Base-by-base conservation (phyloP, 345 rosid genomes). In the Camelina sativa region DNA sequence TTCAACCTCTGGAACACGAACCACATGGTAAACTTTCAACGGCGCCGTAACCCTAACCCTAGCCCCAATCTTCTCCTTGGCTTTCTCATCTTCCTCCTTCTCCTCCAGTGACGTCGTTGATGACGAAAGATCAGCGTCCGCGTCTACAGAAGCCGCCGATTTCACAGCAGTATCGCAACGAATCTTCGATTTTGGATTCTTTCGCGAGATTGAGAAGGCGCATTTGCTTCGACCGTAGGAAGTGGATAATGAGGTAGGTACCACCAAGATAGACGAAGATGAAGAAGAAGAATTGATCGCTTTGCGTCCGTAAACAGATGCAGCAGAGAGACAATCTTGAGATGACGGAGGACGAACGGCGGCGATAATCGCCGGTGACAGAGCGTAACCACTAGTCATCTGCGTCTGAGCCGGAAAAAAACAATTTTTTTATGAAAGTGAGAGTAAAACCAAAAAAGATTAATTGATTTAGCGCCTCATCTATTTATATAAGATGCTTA, bases 1-100 rank as follows among this genome's bases (percentile, higher is more conserved):
- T 75, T 92, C 97, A 46, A 88, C 41, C 83, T 90, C 96, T 22
- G 85, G 84, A 7, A 88, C 92, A 7, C 88, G 85, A 60, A 85
- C 86, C 63, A 90, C 96, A 44, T 95, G 99, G 80, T 95, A 95
- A 2, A 92, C 94, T 77, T 88, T 95, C 72, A 95, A 57, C 16
- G 97, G 96, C 50, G 32, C 92, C 69, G 79, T 95, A 58, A 95
- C 97, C 83, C 85, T 84, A 51, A 95, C 83, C 79, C 74, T 88
- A 5, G 86, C 86, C 57, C 99, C 99, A 0, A 85, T 70, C 76
- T 75, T 85, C 72, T 72, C 76, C 62, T 70, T 78, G 32, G 69
- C 72, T 16, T 64, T 54, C 53, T 71, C 79, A 25, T 67, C 79
- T 46, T 73, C 82, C 44, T 79, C 83, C 32, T 73, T n/a, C 47